These are phyloP conservation scores for Diaporthe batatas DNA, from an alignment of 2,329 filamentous ascomycete genomes.

Conservation along the genomic window DNA sequence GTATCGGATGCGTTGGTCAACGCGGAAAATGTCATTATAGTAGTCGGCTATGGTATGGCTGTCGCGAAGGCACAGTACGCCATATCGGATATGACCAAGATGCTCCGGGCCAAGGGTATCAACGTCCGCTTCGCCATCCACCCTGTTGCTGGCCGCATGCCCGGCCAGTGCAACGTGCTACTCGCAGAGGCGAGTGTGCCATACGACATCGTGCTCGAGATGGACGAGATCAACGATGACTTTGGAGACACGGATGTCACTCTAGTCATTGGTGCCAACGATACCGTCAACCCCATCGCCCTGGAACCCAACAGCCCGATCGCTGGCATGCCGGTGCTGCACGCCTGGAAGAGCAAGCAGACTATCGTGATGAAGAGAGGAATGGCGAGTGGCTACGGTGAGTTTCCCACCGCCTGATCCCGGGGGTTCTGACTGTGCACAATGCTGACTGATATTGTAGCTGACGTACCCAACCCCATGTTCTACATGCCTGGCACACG, in stretches of 20 bases:
- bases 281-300: conserved; percentile 92
- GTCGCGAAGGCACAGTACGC: conserved; percentile 95
- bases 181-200: conserved; percentile 89
- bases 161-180: conserved; percentile 91
- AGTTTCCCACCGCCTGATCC: conserved; percentile 49
- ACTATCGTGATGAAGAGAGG: conserved; percentile 94
- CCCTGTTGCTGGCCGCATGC: conserved; percentile 91
- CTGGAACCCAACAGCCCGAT: conserved; percentile 86
- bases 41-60: conserved; percentile 94
- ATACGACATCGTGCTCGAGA: conserved; percentile 93
- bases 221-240: conserved; percentile 97
- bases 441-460: conserved; percentile 54
- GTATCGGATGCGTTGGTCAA: conserved; percentile 81
- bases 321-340: conserved; percentile 91
- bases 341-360: conserved; percentile 95
- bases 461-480: conserved; percentile 93
- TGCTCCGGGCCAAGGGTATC: conserved; percentile 80
- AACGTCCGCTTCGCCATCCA: conserved; percentile 92
- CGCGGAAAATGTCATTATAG: conserved; percentile 88
- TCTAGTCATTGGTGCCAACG: conserved; percentile 91
- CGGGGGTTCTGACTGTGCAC: conserved; percentile 21
- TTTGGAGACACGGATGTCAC: conserved; percentile 88
- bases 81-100: conserved; percentile 83
- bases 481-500: conserved; percentile 91
- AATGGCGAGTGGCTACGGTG: conserved; percentile 88